These are phyloP conservation scores for Lyophyllum shimeji DNA, from an alignment of 768 basidiomycete genomes.

Conservation along the genomic window DNA sequence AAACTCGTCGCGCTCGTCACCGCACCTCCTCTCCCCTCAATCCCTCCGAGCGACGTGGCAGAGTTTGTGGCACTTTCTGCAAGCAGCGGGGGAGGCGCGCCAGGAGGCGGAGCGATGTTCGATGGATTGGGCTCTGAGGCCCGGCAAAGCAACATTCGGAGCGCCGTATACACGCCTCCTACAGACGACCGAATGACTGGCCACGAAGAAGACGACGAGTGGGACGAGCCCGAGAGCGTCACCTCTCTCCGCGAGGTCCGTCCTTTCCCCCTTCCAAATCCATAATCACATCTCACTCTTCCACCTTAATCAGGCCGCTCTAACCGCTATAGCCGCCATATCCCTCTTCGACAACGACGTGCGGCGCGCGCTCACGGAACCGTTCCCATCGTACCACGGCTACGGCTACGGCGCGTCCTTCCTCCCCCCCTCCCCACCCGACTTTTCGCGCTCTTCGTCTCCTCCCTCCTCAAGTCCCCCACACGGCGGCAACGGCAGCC, in stretches of 20 bases:
- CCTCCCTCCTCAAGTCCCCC: constrained; percentile 28
- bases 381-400: constrained; percentile 3
- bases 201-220: constrained; percentile 53
- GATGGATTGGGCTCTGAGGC: background rate
- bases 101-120: background rate
- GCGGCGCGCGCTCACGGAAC: constrained; percentile 51
- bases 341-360: constrained; percentile 73
- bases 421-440: constrained; percentile 32
- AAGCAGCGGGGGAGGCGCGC: background rate
- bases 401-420: constrained; percentile 41
- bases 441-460: constrained; percentile 23
- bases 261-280: background rate
- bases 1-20: constrained; percentile 53
- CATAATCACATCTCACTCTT: background rate
- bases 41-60: background rate
- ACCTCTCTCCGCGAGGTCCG: constrained; percentile 65
- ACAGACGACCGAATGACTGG: too few species aligned
- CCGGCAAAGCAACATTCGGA: background rate
- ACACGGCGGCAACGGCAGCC: constrained; percentile 37
- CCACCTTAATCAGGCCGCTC: constrained; percentile 48
- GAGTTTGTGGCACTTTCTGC: background rate
- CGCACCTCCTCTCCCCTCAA: constrained; percentile 45
- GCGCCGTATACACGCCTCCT: background rate
- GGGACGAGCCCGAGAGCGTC: constrained; percentile 54
- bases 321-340: constrained; percentile 75